These are phyloP conservation scores for Neofusicoccum umdonicola DNA, from an alignment of 2,329 filamentous ascomycete species.

Conservation along the genomic window DNA sequence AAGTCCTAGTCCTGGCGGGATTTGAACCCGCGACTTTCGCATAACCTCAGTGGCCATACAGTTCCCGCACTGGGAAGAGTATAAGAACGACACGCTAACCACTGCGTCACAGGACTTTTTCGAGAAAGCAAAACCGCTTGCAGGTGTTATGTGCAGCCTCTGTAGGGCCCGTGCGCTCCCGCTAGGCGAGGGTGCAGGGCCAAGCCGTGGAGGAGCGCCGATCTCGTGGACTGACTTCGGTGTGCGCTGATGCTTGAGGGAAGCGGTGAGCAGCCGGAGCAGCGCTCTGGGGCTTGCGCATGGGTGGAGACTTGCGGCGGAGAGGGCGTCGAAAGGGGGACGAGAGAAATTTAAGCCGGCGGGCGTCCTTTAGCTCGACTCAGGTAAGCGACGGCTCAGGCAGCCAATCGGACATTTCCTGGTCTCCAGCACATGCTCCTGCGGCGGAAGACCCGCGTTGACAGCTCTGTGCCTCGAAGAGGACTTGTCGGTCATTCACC, in stretches of 20 bases:
- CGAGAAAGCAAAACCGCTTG: background rate
- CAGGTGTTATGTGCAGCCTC: background rate
- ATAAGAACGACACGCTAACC: slow-evolving; percentile 42
- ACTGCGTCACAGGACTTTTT: slow-evolving; percentile 34
- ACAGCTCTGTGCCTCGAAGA: too few relatives aligned
- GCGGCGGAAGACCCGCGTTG: too few relatives aligned
- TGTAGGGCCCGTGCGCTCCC: background rate
- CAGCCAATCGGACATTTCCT: background rate
- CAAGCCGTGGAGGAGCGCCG: too few relatives aligned
- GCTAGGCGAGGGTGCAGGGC: background rate
- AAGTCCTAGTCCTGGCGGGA: slow-evolving; percentile 33
- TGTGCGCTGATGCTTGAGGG: background rate
- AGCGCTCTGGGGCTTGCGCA: too few relatives aligned
- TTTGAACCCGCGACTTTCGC: slow-evolving; percentile 42
- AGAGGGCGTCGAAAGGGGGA: background rate
- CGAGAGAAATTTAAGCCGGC: background rate
- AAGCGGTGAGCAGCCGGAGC: background rate
- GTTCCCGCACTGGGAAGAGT: slow-evolving; percentile 25
- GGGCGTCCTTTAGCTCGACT: background rate
- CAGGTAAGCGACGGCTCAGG: background rate
- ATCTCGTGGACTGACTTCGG: too few relatives aligned
- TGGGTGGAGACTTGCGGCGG: too few relatives aligned
- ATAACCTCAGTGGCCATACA: slow-evolving; percentile 33
- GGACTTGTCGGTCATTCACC: too few relatives aligned
- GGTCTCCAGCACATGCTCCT: background rate